Evolutionary conservation across 2,329 filamentous ascomycete species (phyloP).

Genomic region (Sclerotinia spermophila): DNA sequence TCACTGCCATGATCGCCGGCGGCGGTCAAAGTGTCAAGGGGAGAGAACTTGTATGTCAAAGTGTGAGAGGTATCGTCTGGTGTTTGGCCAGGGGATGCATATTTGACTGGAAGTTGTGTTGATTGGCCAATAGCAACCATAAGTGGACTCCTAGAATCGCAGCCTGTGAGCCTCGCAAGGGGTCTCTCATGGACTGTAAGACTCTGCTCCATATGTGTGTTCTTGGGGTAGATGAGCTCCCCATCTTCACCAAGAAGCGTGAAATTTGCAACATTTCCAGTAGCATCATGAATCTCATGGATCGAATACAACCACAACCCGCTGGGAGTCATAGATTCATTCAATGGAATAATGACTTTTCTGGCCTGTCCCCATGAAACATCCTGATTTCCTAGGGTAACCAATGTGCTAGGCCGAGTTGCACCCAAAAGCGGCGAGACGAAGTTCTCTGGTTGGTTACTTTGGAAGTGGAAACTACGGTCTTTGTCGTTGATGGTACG

Average conservation of each 20-base stretch:
- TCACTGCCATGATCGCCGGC: conserved; percentile 66
- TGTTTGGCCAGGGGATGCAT: conserved; percentile 57
- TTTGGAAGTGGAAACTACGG: conserved; percentile 85
- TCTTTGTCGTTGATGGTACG: conserved; percentile 80
- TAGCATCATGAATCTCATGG: conserved; percentile 86
- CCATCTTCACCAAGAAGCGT: conserved; percentile 62
- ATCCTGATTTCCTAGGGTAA: conserved; percentile 59
- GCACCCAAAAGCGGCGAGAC: conserved; percentile 70
- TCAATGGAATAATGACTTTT: conserved; percentile 75
- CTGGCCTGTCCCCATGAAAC: conserved; percentile 77
- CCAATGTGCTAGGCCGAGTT: conserved; percentile 53
- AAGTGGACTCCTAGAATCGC: conserved; percentile 74
- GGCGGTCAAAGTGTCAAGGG: conserved; percentile 64
- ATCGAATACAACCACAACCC: conserved; percentile 88
- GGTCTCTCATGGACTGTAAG: conserved; percentile 88
- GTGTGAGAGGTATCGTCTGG: conserved; percentile 64
- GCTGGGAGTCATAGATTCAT: conserved; percentile 77
- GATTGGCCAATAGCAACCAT: conserved; percentile 75
- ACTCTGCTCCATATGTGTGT: conserved; percentile 65
- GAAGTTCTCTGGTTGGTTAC: conserved; percentile 84
- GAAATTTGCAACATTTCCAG: conserved; percentile 83
- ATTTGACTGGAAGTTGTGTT: conserved; percentile 66
- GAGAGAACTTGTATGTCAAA: conserved; percentile 78
- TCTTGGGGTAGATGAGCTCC: conserved; percentile 55
- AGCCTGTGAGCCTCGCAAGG: conserved; percentile 65